phyloP scores from a whole-genome alignment of 2,329 filamentous ascomycete genomes.

The Xylaria sp. region DNA sequence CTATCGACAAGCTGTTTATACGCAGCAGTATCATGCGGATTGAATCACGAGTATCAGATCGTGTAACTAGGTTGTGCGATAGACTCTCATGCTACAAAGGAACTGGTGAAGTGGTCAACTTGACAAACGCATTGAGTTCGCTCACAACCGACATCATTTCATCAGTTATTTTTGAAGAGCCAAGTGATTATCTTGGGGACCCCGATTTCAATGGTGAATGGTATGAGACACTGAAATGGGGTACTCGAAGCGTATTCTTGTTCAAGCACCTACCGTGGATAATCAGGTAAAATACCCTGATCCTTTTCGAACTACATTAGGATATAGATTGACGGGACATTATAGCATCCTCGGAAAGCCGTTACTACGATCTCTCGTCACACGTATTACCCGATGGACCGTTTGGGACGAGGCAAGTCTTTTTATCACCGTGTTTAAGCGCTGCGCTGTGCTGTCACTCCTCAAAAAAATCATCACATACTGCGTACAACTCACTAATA shows the following conservation, averaged over 20 bases:
- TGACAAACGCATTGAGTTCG: conserved; percentile 14
- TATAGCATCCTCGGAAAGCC: conserved; percentile 9
- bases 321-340: neutral
- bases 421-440: neutral
- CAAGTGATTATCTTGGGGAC: conserved; percentile 23
- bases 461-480: neutral
- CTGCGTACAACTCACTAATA: neutral
- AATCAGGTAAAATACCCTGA: neutral
- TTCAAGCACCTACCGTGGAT: conserved; percentile 21
- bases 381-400: conserved; percentile 14
- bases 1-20: conserved; percentile 12
- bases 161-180: conserved; percentile 18
- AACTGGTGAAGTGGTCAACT: conserved; percentile 18
- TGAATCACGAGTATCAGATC: conserved; percentile 16
- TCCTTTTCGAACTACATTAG: neutral
- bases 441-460: neutral
- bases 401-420: conserved; percentile 19
- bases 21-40: conserved; percentile 11
- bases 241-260: conserved; percentile 12
- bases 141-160: conserved; percentile 23
- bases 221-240: conserved; percentile 18
- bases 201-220: conserved; percentile 20
- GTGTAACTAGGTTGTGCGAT: conserved; percentile 7
- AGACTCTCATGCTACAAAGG: conserved; percentile 7
- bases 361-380: neutral